Conservation (phyloP, 2,329 filamentous ascomycete species). For the Cytospora piceicola region DNA sequence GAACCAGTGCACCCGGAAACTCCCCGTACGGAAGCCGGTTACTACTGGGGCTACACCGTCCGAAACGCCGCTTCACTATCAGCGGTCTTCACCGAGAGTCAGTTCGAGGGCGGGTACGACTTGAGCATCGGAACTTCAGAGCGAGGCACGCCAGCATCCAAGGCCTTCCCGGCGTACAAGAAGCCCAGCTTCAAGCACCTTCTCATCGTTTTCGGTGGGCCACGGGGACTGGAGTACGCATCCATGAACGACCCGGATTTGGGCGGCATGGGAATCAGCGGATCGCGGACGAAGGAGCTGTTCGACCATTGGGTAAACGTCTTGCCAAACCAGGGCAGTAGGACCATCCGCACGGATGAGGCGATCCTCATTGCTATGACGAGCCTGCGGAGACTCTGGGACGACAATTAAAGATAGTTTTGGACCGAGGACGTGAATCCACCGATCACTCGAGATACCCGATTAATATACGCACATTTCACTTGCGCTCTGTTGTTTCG, state of each 20-base stretch:
- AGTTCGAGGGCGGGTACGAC: slow-evolving; percentile 79
- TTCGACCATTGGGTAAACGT: slow-evolving; percentile 89
- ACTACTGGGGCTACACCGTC: slow-evolving; percentile 84
- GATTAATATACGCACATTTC: background rate
- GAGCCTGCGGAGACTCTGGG: slow-evolving; percentile 65
- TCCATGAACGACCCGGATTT: slow-evolving; percentile 64
- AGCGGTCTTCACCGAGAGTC: slow-evolving; percentile 75
- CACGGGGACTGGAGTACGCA: slow-evolving; percentile 77
- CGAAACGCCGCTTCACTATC: slow-evolving; percentile 69
- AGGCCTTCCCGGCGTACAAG: slow-evolving; percentile 49
- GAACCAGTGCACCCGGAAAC: slow-evolving; percentile 68
- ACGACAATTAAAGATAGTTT: slow-evolving; percentile 35
- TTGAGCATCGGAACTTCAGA: slow-evolving; percentile 83
- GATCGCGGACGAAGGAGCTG: slow-evolving; percentile 66
- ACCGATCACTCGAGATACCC: background rate
- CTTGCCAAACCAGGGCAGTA: slow-evolving; percentile 77
- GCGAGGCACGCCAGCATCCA: slow-evolving; percentile 61
- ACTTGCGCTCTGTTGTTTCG: background rate
- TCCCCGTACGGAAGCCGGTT: slow-evolving; percentile 75
- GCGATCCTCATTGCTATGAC: slow-evolving; percentile 78
- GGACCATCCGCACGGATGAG: slow-evolving; percentile 83
- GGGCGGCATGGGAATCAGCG: slow-evolving; percentile 63
- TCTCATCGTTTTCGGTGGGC: slow-evolving; percentile 79
- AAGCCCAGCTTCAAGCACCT: slow-evolving; percentile 67
- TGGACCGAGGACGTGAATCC: background rate